Base-by-base conservation (phyloP, 192 early-diverging fungal species). In the Coemansia sp. region DNA sequence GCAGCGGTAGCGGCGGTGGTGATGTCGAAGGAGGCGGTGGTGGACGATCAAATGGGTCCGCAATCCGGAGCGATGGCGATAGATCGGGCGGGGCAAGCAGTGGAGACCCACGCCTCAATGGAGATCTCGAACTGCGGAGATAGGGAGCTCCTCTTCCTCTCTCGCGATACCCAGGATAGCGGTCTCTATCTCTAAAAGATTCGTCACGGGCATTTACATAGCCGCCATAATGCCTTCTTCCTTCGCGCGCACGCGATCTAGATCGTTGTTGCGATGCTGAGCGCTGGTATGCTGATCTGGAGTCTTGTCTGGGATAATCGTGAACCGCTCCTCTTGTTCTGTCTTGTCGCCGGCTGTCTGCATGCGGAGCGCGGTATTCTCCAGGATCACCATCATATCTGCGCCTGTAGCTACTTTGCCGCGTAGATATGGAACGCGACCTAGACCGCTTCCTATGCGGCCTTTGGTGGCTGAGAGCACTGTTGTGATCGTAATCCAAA, bases 1-100 rank as follows among this genome's bases (percentile, higher is more conserved):
- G 59, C 24, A 62, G 55, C 10, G 68, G 67, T 20, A 62, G 63
- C 9, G 68, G 68, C 6, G 68, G 66, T n/a, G 64, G 64, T 24
- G 69, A 60, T 8, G 77, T 46, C 33, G 68, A 63, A 3, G 71
- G 68, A 12, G 64, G 76, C 16, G 67, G 64, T 21, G 64, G 59
- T 12, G 70, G 59, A 10, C 14, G 63, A 34, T 36, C 57, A 26
- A 59, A 35, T 10, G 33, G 9, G n/a, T 59, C 60, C 5, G 67
- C 59, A 24, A 69, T 69, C 60, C 52, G 16, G 7, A 62, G 49
- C 36, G 57, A 56, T 36, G 57, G 16, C 30, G 57, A 59, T 11
- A 59, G 6, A 20, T 59, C 49, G n/a, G 39, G 39, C 10, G 60
- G 58, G 18, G 59, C n/a, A 41, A 46, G 23, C 41, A 15, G 67